Base-by-base conservation (phyloP, 805 yeast genomes). In the Candida alai region DNA sequence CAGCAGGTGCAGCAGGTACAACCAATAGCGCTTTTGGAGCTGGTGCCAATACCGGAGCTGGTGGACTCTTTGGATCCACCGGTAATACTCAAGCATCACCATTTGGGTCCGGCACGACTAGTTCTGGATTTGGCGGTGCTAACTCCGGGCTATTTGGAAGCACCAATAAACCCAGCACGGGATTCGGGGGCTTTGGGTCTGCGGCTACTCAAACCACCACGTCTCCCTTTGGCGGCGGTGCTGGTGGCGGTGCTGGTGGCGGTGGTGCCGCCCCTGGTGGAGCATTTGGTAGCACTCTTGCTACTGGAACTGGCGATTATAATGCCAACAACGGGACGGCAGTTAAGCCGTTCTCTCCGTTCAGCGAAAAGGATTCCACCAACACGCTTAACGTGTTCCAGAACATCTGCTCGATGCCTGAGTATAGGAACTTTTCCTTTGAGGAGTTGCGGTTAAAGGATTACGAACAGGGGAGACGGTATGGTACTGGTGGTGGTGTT, bases 371-470 rank as follows among this genome's bases (percentile, higher is more conserved):
- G 49, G 97, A 89, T 51, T 65, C 78, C 9, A 41, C 54, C 2
- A 73, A 77, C 20, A 73, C 74, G 5, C 42, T 49, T 5, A 58
- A 47, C 34, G 60, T 69, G 32, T 89, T 68, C 60, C 86, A 90
- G 58, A 78, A 78, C 47, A 82, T 93, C 41, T 67, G 84, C 8
- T 74, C 85, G 28, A 89, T 93, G 97, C 95, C 95, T 4, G 95
- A 87, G 57, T 93, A 90, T 54, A 73, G 73, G 47, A 78, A 79
- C 47, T 84, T 59, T 48, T 84, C 96, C 0, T 74, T 80, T 51
- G 97, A 88, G 57, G 98, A 93, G 55, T 73, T 93, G 58, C 75
- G 99, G 53, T 65, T 74, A 47, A 90, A 83, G 56, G 99, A 93
- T 61, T 93, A 93, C 55, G 76, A 78, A 47, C 84, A 78, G 43